Evolutionary conservation across 2,329 filamentous ascomycete genomes (phyloP).

Genomic region (Botrytis porri): DNA sequence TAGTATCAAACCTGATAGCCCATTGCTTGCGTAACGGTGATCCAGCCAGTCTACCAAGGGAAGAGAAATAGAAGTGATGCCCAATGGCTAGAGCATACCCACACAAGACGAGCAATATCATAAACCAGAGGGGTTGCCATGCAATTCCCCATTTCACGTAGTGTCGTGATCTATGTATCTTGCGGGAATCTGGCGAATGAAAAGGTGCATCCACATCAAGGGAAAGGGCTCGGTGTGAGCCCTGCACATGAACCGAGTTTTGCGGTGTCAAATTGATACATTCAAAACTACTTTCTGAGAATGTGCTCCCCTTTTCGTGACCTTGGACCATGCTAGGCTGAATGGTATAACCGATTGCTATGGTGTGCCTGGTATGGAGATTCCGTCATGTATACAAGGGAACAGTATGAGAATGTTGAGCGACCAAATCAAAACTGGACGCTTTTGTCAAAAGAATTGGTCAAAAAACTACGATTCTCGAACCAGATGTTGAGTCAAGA

Average conservation of each 20-base stretch:
- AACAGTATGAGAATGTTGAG: neutral
- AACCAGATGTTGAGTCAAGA: neutral
- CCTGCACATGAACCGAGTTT: neutral
- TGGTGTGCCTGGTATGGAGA: neutral
- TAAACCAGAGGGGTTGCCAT: neutral
- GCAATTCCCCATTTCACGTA: neutral
- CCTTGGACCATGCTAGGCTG: neutral
- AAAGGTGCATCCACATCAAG: neutral
- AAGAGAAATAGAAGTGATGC: conserved; percentile 24
- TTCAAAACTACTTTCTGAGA: neutral
- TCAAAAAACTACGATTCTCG: neutral
- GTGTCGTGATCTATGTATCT: neutral
- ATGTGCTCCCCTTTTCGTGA: neutral
- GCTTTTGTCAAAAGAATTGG: neutral
- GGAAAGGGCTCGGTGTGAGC: neutral
- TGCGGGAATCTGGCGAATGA: neutral
- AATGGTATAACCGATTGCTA: neutral
- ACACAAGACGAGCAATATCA: neutral
- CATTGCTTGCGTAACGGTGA: conserved; percentile 17
- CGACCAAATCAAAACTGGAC: neutral
- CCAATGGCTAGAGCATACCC: neutral
- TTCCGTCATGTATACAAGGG: neutral
- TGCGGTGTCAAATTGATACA: neutral
- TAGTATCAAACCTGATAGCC: conserved; percentile 22
- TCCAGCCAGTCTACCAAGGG: conserved; percentile 12